Evolutionary conservation across 75 land plant species (phyloP).

Genomic region (Larix kaempferi): DNA sequence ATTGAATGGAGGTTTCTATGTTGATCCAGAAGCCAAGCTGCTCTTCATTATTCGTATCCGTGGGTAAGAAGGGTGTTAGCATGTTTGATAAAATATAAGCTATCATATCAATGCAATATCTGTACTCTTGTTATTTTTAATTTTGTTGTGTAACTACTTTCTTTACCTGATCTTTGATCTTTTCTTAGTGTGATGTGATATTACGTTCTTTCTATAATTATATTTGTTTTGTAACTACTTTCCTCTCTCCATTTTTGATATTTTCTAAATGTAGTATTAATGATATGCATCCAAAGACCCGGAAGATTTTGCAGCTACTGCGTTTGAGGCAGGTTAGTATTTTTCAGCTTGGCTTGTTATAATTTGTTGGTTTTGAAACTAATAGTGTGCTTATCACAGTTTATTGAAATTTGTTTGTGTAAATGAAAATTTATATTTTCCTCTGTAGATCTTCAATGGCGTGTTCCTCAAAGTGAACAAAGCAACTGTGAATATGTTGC

Average conservation of each 20-base stretch:
- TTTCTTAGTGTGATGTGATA: neutral
- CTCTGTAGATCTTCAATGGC: conserved; percentile 71
- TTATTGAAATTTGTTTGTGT: neutral
- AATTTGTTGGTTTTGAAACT: neutral
- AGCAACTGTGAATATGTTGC: conserved; percentile 78
- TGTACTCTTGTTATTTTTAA: neutral
- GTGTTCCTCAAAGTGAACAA: conserved; percentile 81
- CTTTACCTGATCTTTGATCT: neutral
- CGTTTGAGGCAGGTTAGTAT: conserved; percentile 68
- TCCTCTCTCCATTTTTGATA: neutral
- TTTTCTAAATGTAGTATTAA: conserved; percentile 41
- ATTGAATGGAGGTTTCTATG: conserved; percentile 77
- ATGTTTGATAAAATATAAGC: conserved; percentile 4
- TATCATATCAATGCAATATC: neutral
- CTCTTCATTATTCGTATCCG: conserved; percentile 72
- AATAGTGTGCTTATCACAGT: neutral
- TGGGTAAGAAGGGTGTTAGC: conserved; percentile 29
- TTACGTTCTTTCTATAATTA: neutral
- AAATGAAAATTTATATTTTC: neutral
- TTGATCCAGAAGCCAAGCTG: conserved; percentile 73
- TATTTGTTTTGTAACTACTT: neutral
- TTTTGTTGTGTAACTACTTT: neutral
- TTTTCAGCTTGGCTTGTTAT: neutral
- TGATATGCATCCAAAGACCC: conserved; percentile 83
- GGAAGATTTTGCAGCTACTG: conserved; percentile 72